Percentiles rank a stretch among this genome's conserved stretches.
phyloP scores from a whole-genome alignment of 768 basidiomycete species.

The Amanita muscaria region DNA sequence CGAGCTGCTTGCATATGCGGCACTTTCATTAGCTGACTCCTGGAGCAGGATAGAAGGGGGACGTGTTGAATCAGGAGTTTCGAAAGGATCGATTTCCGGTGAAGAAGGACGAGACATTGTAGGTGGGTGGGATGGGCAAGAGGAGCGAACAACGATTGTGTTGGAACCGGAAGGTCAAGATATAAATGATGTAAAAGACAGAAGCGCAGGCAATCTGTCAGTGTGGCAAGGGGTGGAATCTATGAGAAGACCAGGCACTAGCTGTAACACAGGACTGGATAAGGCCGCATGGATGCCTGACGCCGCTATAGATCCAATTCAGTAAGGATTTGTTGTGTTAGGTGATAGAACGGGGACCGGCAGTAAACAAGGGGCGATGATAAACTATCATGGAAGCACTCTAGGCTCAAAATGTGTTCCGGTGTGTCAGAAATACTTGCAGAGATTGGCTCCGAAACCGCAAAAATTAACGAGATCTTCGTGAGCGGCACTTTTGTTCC shows the following conservation, averaged over 20 bases:
- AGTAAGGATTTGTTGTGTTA: not conserved
- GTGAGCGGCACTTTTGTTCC: too few species aligned
- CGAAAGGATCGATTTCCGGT: conserved; percentile 4
- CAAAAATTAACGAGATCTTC: too few species aligned
- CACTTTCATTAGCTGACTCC: not conserved
- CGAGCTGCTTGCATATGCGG: not conserved
- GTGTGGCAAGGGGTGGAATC: not conserved
- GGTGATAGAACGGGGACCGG: conserved; percentile 5
- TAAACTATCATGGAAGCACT: conserved; percentile 4
- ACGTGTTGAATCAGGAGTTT: conserved; percentile 6
- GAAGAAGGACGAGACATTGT: conserved; percentile 3
- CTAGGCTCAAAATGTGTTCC: conserved; percentile 1
- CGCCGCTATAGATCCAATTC: not conserved
- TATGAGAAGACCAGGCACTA: not conserved
- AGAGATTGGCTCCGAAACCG: too few species aligned
- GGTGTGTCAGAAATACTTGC: too few species aligned
- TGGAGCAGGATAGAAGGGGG: not conserved
- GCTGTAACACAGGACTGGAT: not conserved
- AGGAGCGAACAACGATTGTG: not conserved
- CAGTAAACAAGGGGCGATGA: not conserved
- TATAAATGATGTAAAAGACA: not conserved
- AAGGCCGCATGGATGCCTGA: not conserved
- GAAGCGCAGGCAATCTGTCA: not conserved
- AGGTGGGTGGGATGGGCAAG: not conserved
- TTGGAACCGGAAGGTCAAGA: not conserved